Evolutionary conservation across 73 alveolate species (phyloP).

Genomic region (Paramecium caudatum): DNA sequence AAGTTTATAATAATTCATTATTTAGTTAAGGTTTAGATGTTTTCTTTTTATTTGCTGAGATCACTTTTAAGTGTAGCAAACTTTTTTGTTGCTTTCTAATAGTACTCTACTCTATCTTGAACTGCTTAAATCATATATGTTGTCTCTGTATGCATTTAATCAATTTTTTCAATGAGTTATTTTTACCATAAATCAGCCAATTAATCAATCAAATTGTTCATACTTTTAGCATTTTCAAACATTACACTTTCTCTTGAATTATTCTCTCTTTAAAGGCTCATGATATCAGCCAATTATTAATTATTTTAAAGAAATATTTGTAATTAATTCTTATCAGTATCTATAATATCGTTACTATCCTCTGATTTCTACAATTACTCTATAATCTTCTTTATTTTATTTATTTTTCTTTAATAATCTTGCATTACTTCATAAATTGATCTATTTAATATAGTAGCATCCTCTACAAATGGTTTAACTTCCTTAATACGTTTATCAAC

Average conservation of each 20-base stretch:
- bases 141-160: slow-evolving; percentile 44
- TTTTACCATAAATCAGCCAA: slow-evolving; percentile 65
- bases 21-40: slow-evolving; percentile 1
- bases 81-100: slow-evolving; percentile 46
- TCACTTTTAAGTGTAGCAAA: slow-evolving; percentile 33
- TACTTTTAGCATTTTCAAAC: slow-evolving; percentile 52
- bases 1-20: not conserved
- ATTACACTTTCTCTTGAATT: slow-evolving; percentile 28
- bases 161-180: slow-evolving; percentile 59
- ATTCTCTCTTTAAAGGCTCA: slow-evolving; percentile 1
- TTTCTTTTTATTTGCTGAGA: slow-evolving; percentile 11
- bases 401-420: slow-evolving; percentile 50
- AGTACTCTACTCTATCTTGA: slow-evolving; percentile 60
- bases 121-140: slow-evolving; percentile 47
- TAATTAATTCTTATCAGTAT: slow-evolving; percentile 28
- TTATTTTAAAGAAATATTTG: slow-evolving; percentile 17
- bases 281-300: not conserved
- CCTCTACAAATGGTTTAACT: slow-evolving; percentile 62
- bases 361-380: slow-evolving; percentile 48
- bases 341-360: slow-evolving; percentile 47
- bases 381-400: slow-evolving; percentile 48
- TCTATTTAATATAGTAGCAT: slow-evolving; percentile 41
- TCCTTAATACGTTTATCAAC: slow-evolving; percentile 62
- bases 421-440: slow-evolving; percentile 51
- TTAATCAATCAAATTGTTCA: slow-evolving; percentile 47